These are phyloP conservation scores for Kwoniella newhampshirensis DNA, from an alignment of 768 basidiomycete species.

Conservation along the genomic window DNA sequence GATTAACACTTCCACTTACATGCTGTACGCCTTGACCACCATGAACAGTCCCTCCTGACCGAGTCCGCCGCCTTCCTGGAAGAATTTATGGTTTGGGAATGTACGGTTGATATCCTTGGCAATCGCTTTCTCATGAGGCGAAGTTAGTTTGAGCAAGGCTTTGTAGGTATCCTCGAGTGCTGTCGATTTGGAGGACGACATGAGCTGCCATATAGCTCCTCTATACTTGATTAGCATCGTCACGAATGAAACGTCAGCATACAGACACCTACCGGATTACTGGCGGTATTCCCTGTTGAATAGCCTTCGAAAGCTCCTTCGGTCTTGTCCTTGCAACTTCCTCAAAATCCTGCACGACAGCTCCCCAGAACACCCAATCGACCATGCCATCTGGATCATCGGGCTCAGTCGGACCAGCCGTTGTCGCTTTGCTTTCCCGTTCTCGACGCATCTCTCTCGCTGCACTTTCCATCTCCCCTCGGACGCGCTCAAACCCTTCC, in stretches of 20 bases:
- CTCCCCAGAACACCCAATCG: conserved; percentile 74
- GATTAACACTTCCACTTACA: conserved; percentile 60
- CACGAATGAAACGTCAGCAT: conserved; percentile 2
- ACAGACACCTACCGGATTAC: conserved; percentile 76
- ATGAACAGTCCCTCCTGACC: conserved; percentile 98
- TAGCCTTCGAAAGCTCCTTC: conserved; percentile 78
- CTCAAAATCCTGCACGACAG: conserved; percentile 90
- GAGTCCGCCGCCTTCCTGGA: conserved; percentile 87
- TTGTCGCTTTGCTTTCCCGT: conserved; percentile 13
- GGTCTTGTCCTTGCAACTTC: conserved; percentile 75
- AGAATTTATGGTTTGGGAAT: conserved; percentile 95
- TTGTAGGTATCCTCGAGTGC: conserved; percentile 82
- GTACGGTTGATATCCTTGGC: conserved; percentile 91
- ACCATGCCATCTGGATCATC: conserved; percentile 24
- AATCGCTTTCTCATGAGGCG: conserved; percentile 91
- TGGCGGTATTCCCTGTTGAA: conserved; percentile 85
- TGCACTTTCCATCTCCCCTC: conserved; percentile 46
- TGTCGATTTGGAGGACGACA: conserved; percentile 89
- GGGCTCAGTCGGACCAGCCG: neutral
- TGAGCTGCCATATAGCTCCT: conserved; percentile 55
- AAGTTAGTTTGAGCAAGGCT: conserved; percentile 73
- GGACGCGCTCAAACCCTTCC: conserved; percentile 48
- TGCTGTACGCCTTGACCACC: conserved; percentile 93
- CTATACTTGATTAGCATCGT: conserved; percentile 13
- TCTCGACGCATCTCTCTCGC: conserved; percentile 49